Percentiles rank a stretch among this genome's conserved stretches.
phyloP scores from a whole-genome alignment of 1,284 basidiomycete genomes.

The Ganoderma lucidum region DNA sequence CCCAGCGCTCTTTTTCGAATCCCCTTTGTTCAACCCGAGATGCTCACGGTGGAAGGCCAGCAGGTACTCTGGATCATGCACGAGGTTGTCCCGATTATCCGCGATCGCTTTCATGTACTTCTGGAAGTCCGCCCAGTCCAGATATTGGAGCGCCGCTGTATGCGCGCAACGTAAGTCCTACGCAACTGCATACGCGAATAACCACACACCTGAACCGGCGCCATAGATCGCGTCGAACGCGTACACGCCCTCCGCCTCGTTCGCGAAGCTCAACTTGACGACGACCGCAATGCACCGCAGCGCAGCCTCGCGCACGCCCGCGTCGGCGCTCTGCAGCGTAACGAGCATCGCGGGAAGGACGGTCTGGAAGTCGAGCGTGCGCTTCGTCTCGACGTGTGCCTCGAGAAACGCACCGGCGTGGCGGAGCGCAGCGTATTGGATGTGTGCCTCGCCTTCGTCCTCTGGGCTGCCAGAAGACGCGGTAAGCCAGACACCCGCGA shows the following conservation, averaged over 20 bases:
- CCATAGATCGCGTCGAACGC: constrained; percentile 89
- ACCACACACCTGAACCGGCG: constrained; percentile 59
- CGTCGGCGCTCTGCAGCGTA: constrained; percentile 64
- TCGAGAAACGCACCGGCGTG: constrained; percentile 84
- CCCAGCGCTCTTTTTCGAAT: constrained; percentile 73
- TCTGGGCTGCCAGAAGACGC: constrained; percentile 25
- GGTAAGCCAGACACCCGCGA: constrained; percentile 71
- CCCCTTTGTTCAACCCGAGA: constrained; percentile 54
- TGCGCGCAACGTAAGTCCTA: not conserved
- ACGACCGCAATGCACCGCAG: constrained; percentile 68
- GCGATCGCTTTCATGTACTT: constrained; percentile 71
- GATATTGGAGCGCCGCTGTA: constrained; percentile 78
- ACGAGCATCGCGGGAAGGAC: constrained; percentile 82
- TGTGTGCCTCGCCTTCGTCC: constrained; percentile 39
- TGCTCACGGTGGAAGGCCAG: constrained; percentile 69
- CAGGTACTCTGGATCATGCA: constrained; percentile 75
- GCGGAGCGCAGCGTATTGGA: constrained; percentile 56
- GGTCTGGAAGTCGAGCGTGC: constrained; percentile 85
- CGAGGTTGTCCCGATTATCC: constrained; percentile 66
- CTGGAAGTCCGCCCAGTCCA: constrained; percentile 77
- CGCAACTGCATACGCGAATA: not conserved
- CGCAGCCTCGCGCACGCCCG: constrained; percentile 65
- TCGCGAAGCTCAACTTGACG: constrained; percentile 48
- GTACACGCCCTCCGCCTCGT: constrained; percentile 71
- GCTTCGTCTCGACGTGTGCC: constrained; percentile 65